Evolutionary conservation across 345 rosid species (phyloP), one percentile per base, ranked within the genome.

Genomic region (Xanthoceras sorbifolium): DNA sequence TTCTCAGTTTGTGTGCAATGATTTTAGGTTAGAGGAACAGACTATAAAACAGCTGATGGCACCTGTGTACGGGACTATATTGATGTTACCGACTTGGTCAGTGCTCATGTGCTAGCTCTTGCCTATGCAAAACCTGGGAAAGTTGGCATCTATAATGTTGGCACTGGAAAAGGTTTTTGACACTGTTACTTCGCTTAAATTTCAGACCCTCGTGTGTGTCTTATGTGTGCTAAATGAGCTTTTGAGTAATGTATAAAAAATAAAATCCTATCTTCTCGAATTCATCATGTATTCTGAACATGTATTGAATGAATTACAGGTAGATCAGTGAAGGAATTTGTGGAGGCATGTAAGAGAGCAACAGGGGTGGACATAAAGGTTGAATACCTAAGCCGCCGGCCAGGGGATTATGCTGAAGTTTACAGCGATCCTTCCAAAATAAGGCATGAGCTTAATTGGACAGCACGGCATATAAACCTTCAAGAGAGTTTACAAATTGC

Each of bases 71-170:
- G 89, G 40, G 92, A 87, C 77, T 87, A 89, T 75, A 87, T 89
- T 7, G 91, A 89, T 71, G 91, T 87, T 6, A 89, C 88, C 0
- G 89, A 89, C 79, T 81, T 89, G 72, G 90, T 89, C 6, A 88
- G 86, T 84, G 89, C 91, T 76, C 91, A 89, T 80, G 93, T 86
- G 64, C 86, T 86, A 66, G 93, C 93, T 73, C 89, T 89, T 71
- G 82, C 81, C 64, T 86, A 87, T 76, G 89, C 89, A 7, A 62
- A 52, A 62, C 87, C 87, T 10, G 40, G 78, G 17, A 86, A 80
- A 83, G 88, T 87, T 48, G 90, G 93, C 12, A 86, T 87, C 83
- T 89, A 73, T 60, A 87, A 87, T 80, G 90, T 89, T 68, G 90
- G 92, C 64, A 89, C 92, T 3, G 92, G 92, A 46, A 84, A 82